phyloP scores from a whole-genome alignment of 257 asterid species.

The Nicotiana noctiflora region DNA sequence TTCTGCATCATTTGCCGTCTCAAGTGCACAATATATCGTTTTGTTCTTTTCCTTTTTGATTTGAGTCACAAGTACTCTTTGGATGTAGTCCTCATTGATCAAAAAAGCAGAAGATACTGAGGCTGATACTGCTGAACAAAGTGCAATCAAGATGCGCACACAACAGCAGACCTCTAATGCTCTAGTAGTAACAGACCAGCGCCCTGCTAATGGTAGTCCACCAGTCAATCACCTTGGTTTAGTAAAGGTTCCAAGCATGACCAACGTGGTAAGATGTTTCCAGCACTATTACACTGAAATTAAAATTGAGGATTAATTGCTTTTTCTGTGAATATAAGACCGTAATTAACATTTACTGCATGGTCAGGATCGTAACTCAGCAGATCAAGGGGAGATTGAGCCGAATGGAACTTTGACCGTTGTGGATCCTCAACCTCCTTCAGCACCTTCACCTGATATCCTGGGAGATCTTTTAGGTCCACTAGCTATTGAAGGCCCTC shows the following conservation, averaged over 20 bases:
- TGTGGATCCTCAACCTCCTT: constrained; percentile 70
- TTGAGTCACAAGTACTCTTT: constrained; percentile 11
- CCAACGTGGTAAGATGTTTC: constrained; percentile 46
- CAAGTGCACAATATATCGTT: not conserved
- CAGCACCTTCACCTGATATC: constrained; percentile 66
- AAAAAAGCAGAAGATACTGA: constrained; percentile 87
- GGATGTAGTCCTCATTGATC: constrained; percentile 65
- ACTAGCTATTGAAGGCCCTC: constrained; percentile 72
- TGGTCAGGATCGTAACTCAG: constrained; percentile 48
- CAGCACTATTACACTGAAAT: not conserved
- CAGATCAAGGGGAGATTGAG: constrained; percentile 45
- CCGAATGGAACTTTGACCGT: constrained; percentile 68
- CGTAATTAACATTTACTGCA: not conserved
- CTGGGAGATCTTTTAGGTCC: constrained; percentile 91
- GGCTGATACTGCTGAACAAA: constrained; percentile 96
- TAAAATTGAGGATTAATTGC: not conserved
- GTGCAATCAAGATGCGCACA: constrained; percentile 81
- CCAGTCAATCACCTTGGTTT: constrained; percentile 66
- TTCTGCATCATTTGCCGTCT: not conserved
- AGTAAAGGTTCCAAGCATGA: constrained; percentile 69
- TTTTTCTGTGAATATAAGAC: not conserved
- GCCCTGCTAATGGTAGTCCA: constrained; percentile 63
- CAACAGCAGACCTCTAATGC: constrained; percentile 68
- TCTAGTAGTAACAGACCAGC: constrained; percentile 69
- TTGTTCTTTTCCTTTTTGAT: not conserved